Percentiles rank a stretch among this genome's conserved stretches.
phyloP scores from a whole-genome alignment of 225 moss, liverwort and hornwort species.

The Marchantia paleacea region DNA sequence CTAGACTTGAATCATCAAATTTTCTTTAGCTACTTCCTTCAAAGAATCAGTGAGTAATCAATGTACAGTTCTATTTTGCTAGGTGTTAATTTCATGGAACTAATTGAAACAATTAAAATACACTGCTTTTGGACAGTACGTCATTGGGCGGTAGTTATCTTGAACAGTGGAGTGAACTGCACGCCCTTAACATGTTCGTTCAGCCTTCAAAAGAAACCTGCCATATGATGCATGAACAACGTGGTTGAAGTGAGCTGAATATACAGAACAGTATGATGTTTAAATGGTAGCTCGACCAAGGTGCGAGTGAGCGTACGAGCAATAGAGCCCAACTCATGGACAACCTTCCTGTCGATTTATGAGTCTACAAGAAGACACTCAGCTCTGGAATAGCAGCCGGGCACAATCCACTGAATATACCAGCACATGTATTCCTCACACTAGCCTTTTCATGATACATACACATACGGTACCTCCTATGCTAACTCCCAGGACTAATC shows the following conservation, averaged over 20 bases:
- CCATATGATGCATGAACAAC: not conserved
- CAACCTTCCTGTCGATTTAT: not conserved
- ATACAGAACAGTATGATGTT: not conserved
- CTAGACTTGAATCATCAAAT: too few relatives aligned
- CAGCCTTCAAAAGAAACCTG: not conserved
- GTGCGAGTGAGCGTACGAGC: too few relatives aligned
- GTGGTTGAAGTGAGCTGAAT: not conserved
- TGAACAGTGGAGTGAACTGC: not conserved
- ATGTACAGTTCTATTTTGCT: too few relatives aligned
- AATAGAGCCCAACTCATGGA: not conserved
- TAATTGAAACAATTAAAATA: not conserved
- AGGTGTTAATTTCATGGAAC: too few relatives aligned
- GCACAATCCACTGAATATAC: not conserved
- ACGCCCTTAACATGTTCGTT: constrained; percentile 8
- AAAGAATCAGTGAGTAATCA: too few relatives aligned
- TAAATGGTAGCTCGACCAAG: not conserved
- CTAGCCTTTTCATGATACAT: constrained; percentile 1
- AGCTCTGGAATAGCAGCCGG: not conserved
- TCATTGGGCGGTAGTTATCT: not conserved
- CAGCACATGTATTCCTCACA: not conserved
- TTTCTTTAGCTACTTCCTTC: too few relatives aligned
- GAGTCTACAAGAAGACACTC: not conserved
- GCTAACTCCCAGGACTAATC: constrained; percentile 11
- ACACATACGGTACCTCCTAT: constrained; percentile 4
- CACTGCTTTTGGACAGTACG: not conserved